phyloP scores from a whole-genome alignment of 345 rosid species.

The Citrus unshiu region DNA sequence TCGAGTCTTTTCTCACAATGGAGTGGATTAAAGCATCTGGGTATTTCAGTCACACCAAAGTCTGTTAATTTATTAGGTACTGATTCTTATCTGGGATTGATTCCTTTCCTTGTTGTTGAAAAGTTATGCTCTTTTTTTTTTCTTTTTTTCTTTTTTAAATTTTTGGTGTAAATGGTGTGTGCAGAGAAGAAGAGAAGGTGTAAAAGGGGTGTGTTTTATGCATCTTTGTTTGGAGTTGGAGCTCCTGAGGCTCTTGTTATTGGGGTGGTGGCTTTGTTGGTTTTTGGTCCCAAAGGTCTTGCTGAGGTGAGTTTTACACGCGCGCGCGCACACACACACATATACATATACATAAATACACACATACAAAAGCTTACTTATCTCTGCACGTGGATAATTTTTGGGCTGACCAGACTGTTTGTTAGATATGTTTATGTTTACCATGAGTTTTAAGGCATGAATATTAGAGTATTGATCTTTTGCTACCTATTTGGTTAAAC shows the following conservation, averaged over 20 bases:
- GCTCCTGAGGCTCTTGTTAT: slow-evolving; percentile 98
- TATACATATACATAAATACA: no score
- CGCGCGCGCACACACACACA: no score
- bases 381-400: neutral
- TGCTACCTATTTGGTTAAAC: neutral
- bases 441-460: neutral
- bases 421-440: neutral
- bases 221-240: slow-evolving; percentile 95
- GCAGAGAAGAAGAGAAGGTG: slow-evolving; percentile 58
- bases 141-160: no score
- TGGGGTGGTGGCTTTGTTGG: slow-evolving; percentile 96
- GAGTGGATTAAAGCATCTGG: slow-evolving; percentile 74
- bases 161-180: slow-evolving; percentile 14
- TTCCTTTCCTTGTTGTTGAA: neutral
- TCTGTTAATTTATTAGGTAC: slow-evolving; percentile 43
- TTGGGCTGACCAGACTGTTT: neutral
- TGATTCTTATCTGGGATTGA: slow-evolving; percentile 7
- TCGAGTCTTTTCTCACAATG: slow-evolving; percentile 44
- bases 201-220: slow-evolving; percentile 43
- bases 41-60: slow-evolving; percentile 47
- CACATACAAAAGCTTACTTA: neutral
- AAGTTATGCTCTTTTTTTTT: neutral
- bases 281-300: slow-evolving; percentile 98
- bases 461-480: neutral
- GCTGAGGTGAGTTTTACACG: slow-evolving; percentile 67